A percentile compares a stretch with the other conserved stretches of the same genome.
phyloP scores from a whole-genome alignment of 495 filamentous ascomycete species.

The Neurospora sp. region DNA sequence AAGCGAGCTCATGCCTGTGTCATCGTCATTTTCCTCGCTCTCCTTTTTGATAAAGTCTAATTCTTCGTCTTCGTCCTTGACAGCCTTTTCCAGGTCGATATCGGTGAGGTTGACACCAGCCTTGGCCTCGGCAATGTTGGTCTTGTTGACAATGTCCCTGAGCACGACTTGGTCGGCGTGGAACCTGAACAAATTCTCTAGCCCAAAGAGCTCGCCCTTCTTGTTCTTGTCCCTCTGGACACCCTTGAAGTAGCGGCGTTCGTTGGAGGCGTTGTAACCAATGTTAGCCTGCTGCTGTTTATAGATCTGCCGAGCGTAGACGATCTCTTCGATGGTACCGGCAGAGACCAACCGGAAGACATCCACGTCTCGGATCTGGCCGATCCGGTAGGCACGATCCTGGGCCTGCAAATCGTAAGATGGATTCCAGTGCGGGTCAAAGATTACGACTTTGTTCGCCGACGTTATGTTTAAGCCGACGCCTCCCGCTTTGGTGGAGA shows the following conservation, averaged over 20 bases:
- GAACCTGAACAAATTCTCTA: constrained; percentile 78
- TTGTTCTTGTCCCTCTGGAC: constrained; percentile 69
- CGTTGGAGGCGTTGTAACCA: constrained; percentile 83
- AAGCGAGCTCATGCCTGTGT: constrained; percentile 67
- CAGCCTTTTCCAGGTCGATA: constrained; percentile 51
- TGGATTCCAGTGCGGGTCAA: constrained; percentile 98
- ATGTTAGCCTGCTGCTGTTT: constrained; percentile 99
- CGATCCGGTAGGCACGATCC: constrained; percentile 93
- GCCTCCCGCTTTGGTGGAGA: constrained; percentile 87
- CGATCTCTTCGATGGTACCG: constrained; percentile 94
- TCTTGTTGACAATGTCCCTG: constrained; percentile 92
- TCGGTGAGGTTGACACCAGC: constrained; percentile 73
- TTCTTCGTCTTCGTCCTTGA: constrained; percentile 40
- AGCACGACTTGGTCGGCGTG: constrained; percentile 71
- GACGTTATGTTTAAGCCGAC: constrained; percentile 89
- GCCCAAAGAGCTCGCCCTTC: constrained; percentile 91
- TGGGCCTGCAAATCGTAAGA: constrained; percentile 90
- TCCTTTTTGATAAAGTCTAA: constrained; percentile 32
- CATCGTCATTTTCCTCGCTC: constrained; percentile 37
- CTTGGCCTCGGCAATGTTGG: constrained; percentile 87
- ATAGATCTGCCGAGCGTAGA: constrained; percentile 95
- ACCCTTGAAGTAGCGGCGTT: constrained; percentile 92
- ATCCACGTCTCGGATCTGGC: constrained; percentile 86
- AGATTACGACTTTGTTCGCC: constrained; percentile 95
- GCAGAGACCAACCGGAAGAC: constrained; percentile 90